Evolutionary conservation across 768 basidiomycete genomes (phyloP).

Genomic region (Pseudohyphozyma bogoriensis): DNA sequence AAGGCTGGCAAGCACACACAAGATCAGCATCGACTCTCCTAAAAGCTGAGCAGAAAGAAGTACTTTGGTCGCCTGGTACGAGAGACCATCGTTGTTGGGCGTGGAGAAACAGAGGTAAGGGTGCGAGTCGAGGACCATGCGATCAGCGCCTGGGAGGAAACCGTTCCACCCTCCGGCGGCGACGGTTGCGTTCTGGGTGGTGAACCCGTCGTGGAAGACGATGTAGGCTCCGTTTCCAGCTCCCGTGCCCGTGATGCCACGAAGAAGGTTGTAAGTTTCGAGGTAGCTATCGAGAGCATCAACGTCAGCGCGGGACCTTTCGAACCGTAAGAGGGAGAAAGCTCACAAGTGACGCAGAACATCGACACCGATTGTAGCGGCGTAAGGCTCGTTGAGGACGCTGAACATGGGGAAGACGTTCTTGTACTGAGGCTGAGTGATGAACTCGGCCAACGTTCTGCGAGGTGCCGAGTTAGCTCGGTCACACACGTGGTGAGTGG

Average conservation of each 20-base stretch:
- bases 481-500: no score
- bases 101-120: conserved; percentile 67
- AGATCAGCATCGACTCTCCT: neutral
- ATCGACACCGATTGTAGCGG: conserved; percentile 51
- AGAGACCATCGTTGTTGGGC: conserved; percentile 53
- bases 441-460: conserved; percentile 85
- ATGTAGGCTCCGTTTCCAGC: conserved; percentile 74
- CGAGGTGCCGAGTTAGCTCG: no score
- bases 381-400: conserved; percentile 69
- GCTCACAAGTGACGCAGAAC: conserved; percentile 50
- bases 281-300: conserved; percentile 40
- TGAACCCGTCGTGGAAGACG: conserved; percentile 80
- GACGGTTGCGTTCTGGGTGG: conserved; percentile 42
- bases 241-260: conserved; percentile 67
- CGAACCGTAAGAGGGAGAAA: neutral
- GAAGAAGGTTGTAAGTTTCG: conserved; percentile 71
- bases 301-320: neutral
- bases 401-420: conserved; percentile 78
- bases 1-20: conserved; percentile 48
- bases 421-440: conserved; percentile 73
- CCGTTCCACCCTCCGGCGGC: conserved; percentile 49
- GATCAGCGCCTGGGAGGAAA: conserved; percentile 69
- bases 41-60: no score
- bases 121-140: conserved; percentile 70
- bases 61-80: conserved; percentile 21